A percentile compares a stretch with the other conserved stretches of the same genome.
These are phyloP conservation scores for Clitoria ternatea DNA, from an alignment of 306 rosid species.

Conservation along the genomic window DNA sequence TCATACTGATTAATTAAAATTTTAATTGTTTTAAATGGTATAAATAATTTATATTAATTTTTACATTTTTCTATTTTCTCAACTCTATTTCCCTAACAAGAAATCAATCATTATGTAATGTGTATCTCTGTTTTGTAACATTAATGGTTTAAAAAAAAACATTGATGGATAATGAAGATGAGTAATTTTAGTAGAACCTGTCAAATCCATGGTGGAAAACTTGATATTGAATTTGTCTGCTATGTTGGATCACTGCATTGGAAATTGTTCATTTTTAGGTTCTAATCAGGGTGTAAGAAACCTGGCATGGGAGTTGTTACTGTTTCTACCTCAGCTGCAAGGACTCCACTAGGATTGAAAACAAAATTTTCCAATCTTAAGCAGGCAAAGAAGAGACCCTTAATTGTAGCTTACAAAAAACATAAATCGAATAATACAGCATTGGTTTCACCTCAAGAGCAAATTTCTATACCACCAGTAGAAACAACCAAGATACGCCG, in stretches of 20 bases:
- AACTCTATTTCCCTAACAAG: not conserved
- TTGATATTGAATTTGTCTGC: not conserved
- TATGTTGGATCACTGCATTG: not conserved
- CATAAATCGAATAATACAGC: slow-evolving; percentile 38
- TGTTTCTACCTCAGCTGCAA: slow-evolving; percentile 5
- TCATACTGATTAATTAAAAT: no score
- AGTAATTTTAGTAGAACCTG: not conserved
- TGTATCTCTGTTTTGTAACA: no score
- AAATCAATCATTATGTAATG: no score
- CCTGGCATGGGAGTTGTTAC: slow-evolving; percentile 14
- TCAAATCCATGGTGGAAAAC: not conserved
- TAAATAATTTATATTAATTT: no score
- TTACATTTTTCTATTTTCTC: not conserved
- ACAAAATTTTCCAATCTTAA: not conserved
- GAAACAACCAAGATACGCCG: slow-evolving; percentile 36
- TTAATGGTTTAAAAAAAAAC: no score
- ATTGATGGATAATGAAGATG: not conserved
- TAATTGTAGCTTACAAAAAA: slow-evolving; percentile 53
- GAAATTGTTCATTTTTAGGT: not conserved
- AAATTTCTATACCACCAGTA: slow-evolving; percentile 44
- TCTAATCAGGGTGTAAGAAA: not conserved
- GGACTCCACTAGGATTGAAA: not conserved
- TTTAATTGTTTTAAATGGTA: no score
- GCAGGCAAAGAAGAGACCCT: slow-evolving; percentile 33
- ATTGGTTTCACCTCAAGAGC: slow-evolving; percentile 43